Conservation (phyloP, 805 yeast genomes). For the Monosporozyma servazzii region DNA sequence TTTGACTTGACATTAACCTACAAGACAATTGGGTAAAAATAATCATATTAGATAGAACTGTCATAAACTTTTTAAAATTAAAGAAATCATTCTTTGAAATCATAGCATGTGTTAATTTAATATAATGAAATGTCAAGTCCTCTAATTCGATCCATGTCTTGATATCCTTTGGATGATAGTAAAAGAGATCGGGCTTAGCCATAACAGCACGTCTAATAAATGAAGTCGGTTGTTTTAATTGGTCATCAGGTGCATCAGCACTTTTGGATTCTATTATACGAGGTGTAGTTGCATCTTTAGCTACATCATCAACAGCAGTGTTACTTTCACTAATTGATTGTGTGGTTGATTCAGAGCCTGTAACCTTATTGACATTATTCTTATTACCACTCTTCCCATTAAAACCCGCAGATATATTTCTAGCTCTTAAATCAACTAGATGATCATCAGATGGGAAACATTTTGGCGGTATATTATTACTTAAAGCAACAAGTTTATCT, state of each 20-base stretch:
- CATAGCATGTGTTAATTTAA: slow-evolving; percentile 42
- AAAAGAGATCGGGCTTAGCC: slow-evolving; percentile 38
- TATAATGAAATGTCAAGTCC: slow-evolving; percentile 38
- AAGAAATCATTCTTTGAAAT: slow-evolving; percentile 42
- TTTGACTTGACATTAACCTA: slow-evolving; percentile 44
- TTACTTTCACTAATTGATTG: background rate
- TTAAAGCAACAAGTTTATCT: background rate
- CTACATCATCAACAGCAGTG: background rate
- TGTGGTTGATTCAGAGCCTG: background rate
- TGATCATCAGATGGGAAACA: slow-evolving; percentile 25
- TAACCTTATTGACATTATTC: background rate
- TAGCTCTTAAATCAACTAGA: slow-evolving; percentile 21
- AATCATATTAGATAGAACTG: slow-evolving; percentile 44
- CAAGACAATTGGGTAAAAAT: slow-evolving; percentile 46
- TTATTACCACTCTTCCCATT: background rate
- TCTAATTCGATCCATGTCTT: slow-evolving; percentile 50
- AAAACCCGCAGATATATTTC: slow-evolving; percentile 19
- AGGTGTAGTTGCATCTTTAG: background rate
- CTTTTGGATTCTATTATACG: background rate
- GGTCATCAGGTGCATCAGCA: background rate
- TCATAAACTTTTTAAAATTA: slow-evolving; percentile 45
- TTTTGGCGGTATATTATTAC: background rate
- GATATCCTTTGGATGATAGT: slow-evolving; percentile 51
- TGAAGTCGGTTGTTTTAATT: slow-evolving; percentile 2
- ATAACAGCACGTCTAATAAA: slow-evolving; percentile 19